These are phyloP conservation scores for Friedmanniomyces endolithicus DNA, from an alignment of 495 filamentous ascomycete species.

Conservation along the genomic window DNA sequence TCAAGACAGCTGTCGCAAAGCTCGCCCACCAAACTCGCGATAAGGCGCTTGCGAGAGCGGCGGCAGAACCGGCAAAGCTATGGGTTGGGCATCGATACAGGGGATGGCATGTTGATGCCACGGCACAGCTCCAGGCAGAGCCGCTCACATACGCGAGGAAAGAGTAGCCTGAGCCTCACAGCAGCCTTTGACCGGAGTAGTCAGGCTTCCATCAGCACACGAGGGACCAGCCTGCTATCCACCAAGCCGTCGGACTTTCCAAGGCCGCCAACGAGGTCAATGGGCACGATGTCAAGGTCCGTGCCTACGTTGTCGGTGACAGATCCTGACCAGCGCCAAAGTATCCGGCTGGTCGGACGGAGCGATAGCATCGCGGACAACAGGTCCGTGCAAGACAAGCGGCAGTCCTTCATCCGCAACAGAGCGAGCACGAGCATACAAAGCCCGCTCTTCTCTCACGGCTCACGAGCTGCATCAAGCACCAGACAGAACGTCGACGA, in stretches of 20 bases:
- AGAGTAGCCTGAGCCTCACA: slow-evolving; percentile 9
- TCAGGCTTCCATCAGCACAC: slow-evolving; percentile 21
- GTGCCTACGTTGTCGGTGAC: slow-evolving; percentile 12
- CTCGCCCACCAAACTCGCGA: slow-evolving; percentile 18
- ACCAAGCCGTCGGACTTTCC: slow-evolving; percentile 24
- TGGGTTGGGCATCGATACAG: slow-evolving; percentile 15
- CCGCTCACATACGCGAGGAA: not conserved
- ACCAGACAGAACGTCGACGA: not conserved
- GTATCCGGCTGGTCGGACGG: slow-evolving; percentile 23
- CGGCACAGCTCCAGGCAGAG: slow-evolving; percentile 8
- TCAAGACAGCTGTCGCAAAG: slow-evolving; percentile 19
- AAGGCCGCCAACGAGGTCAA: slow-evolving; percentile 14
- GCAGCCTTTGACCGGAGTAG: slow-evolving; percentile 19
- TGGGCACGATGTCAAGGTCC: slow-evolving; percentile 1
- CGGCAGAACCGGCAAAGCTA: slow-evolving; percentile 7
- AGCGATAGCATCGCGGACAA: slow-evolving; percentile 22
- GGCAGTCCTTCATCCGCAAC: slow-evolving; percentile 27
- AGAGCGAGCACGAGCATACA: slow-evolving; percentile 19
- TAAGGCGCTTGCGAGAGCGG: slow-evolving; percentile 5
- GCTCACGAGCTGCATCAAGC: not conserved
- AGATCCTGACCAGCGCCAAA: slow-evolving; percentile 19
- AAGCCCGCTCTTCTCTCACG: slow-evolving; percentile 17
- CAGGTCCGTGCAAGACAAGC: slow-evolving; percentile 24
- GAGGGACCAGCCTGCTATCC: slow-evolving; percentile 24
- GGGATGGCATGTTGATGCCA: not conserved